phyloP scores from a whole-genome alignment of 148 eudicot species.

The Persicaria tinctoria region DNA sequence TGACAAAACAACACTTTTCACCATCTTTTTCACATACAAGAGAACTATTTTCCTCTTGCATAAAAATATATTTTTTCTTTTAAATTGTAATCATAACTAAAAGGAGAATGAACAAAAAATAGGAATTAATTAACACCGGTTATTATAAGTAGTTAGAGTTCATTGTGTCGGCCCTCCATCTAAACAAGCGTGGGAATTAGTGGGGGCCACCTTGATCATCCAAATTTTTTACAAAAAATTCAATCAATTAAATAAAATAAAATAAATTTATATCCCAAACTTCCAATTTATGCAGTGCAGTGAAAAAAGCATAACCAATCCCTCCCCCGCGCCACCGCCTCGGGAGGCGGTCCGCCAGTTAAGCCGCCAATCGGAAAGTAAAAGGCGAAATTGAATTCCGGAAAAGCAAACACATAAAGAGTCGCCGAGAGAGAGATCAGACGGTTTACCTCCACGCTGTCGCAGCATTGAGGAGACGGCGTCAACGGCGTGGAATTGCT shows the following conservation, averaged over 20 bases:
- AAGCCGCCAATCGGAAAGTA: background rate
- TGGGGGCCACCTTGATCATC: background rate
- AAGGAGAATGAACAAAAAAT: background rate
- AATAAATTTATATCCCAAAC: background rate
- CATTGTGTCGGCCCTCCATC: slow-evolving; percentile 10
- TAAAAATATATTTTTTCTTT: background rate
- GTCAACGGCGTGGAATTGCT: background rate
- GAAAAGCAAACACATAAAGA: background rate
- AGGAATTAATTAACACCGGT: background rate
- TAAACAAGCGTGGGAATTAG: slow-evolving; percentile 5
- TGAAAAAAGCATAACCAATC: background rate
- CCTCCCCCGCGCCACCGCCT: background rate
- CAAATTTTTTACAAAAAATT: background rate
- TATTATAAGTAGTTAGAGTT: background rate
- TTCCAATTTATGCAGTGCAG: too few relatives aligned
- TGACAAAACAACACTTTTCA: background rate
- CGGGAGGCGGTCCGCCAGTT: background rate
- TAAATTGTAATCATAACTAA: background rate
- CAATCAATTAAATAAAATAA: background rate
- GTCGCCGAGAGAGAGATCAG: background rate
- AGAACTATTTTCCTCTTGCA: background rate
- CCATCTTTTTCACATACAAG: background rate
- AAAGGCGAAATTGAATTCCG: background rate
- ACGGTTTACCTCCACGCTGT: background rate
- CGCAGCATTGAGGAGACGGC: background rate